Evolutionary conservation across 306 rosid species (phyloP).

Genomic region (Cucurbita moschata): DNA sequence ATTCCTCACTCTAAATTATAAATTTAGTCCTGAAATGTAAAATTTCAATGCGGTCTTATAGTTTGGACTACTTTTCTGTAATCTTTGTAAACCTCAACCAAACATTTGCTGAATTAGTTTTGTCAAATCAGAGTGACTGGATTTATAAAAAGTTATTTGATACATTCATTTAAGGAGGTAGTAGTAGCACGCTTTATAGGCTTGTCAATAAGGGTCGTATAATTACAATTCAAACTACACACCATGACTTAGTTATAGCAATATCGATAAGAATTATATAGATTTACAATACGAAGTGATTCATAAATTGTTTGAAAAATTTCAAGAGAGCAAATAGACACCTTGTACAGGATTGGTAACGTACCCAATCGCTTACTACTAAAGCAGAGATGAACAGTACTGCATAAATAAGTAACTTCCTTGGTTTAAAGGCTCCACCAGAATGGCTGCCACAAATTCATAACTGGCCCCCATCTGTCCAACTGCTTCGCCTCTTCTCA

Average conservation of each 20-base stretch:
- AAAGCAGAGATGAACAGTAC: not conserved
- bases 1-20: not conserved
- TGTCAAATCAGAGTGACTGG: not conserved
- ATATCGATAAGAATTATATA: not conserved
- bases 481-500: not conserved
- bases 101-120: not conserved
- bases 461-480: not conserved
- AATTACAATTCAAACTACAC: not conserved
- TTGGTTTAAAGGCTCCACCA: not conserved
- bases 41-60: no score
- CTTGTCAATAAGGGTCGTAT: not conserved
- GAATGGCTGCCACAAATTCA: not conserved
- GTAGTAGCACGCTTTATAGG: not conserved
- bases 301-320: not conserved
- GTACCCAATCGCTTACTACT: not conserved
- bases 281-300: not conserved
- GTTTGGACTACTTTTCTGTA: no score
- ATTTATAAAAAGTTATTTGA: not conserved
- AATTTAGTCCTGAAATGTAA: not conserved
- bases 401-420: not conserved
- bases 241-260: not conserved
- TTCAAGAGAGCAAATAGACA: not conserved
- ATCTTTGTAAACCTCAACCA: not conserved
- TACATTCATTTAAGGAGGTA: not conserved
- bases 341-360: not conserved